Conservation (phyloP, 139 green algal genomes). For the Tetraselmis chui region DNA sequence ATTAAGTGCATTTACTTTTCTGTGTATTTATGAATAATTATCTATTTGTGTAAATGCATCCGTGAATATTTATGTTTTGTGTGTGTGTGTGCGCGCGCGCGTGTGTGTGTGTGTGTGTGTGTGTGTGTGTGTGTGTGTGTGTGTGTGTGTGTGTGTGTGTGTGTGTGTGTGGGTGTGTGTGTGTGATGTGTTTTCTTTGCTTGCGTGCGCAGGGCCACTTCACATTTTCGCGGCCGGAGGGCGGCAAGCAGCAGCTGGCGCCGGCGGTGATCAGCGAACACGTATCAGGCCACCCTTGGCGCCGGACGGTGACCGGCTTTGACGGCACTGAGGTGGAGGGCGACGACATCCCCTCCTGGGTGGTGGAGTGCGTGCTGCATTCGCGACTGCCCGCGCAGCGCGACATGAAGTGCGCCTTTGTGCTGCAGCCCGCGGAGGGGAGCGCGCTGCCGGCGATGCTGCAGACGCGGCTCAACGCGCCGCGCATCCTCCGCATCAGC, state of each 20-base stretch:
- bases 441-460: conserved; percentile 49
- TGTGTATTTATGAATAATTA: no score
- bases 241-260: not conserved
- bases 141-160: no score
- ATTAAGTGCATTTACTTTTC: no score
- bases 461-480: conserved; percentile 76
- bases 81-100: no score
- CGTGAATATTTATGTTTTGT: not conserved
- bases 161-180: not conserved
- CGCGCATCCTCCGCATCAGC: conserved; percentile 69
- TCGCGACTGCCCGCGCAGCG: conserved; percentile 31
- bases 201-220: not conserved
- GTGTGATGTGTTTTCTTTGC: not conserved
- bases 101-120: no score
- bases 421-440: conserved; percentile 60
- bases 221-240: not conserved
- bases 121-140: no score
- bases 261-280: conserved; percentile 29
- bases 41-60: no score
- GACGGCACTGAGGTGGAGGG: conserved; percentile 36
- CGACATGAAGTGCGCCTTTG: conserved; percentile 73
- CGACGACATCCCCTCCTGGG: conserved; percentile 58
- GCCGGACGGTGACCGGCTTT: conserved; percentile 18
- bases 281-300: conserved; percentile 23
- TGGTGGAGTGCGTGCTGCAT: conserved; percentile 59